Evolutionary conservation across 2,329 filamentous ascomycete species (phyloP).

Genomic region (Curvularia sp.): DNA sequence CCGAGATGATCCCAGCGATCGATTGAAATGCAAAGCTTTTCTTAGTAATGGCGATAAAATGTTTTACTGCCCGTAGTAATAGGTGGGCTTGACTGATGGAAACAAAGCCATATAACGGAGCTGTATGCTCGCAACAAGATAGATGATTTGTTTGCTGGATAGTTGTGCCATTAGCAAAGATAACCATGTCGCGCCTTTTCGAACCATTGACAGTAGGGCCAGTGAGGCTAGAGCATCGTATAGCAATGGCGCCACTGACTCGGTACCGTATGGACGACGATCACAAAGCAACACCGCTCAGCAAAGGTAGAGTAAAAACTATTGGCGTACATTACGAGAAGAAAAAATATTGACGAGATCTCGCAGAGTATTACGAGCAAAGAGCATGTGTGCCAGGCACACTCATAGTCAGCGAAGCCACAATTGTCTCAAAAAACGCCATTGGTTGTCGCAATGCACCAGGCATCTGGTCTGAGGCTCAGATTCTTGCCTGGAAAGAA

Average conservation of each 20-base stretch:
- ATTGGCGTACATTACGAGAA: neutral
- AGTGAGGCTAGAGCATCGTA: constrained; percentile 37
- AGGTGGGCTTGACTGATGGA: neutral
- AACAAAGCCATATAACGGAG: neutral
- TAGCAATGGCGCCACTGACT: constrained; percentile 47
- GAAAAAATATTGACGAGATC: neutral
- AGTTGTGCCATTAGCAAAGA: neutral
- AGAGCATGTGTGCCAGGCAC: constrained; percentile 60
- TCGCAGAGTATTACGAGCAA: constrained; percentile 59
- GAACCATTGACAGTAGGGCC: constrained; percentile 42
- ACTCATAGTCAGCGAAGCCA: constrained; percentile 64
- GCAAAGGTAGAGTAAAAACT: constrained; percentile 6
- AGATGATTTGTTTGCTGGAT: neutral
- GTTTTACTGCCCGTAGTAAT: neutral
- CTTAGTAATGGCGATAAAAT: constrained; percentile 5
- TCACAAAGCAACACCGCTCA: constrained; percentile 49
- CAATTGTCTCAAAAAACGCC: constrained; percentile 55
- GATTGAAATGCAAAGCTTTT: neutral
- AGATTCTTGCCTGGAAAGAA: constrained; percentile 62
- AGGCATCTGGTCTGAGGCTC: constrained; percentile 60
- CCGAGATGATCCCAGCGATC: constrained; percentile 6
- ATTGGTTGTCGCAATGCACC: constrained; percentile 58
- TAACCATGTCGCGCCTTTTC: constrained; percentile 40
- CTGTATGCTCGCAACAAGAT: neutral
- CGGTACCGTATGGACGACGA: constrained; percentile 53